Evolutionary conservation across 2,329 filamentous ascomycete species (phyloP), one percentile per base, ranked within the genome.

Genomic region (Hymenoscyphus scutula): DNA sequence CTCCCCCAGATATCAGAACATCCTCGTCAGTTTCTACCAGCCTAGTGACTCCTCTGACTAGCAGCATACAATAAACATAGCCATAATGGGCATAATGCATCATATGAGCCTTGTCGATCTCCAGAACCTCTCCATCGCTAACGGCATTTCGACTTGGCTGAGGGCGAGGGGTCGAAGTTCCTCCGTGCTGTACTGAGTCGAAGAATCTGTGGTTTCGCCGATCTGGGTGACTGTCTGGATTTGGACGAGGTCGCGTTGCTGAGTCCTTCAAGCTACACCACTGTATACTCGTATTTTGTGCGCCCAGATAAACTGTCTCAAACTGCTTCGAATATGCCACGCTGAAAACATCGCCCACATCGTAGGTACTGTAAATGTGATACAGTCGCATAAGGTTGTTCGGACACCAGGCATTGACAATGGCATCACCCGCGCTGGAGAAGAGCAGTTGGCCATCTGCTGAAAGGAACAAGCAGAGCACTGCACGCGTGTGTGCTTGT

Each of bases 291-390:
- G 92, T 95, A 73, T 98, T 97, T 74, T 98, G 95, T 0, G 92
- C 91, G 62, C 95, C 95, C 53, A 97, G 84, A 75, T 97, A 98
- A 3, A 97, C 83, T 0, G 90, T 96, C 68, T 94, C 85, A 70
- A 91, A 82, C 68, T 87, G 83, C 6, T 86, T 79, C 3, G 92
- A 97, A 76, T 96, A 97, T 1, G 89, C 89, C n/a, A 97, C 88
- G 69, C 92, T 96, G 75, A 98, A 98, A 63, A 99, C 87, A 77
- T 99, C 95, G 64, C 95, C 95, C 48, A 97, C 90, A 70, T 98
- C 95, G 76, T 96, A 94, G 56, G 89, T 89, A 66, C 92, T 96
- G 79, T 96, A 96, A 65, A 98, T 90, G 66, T 95, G 92, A 78
- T 93, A 95, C 0, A 95, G 81, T 30, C 90, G 87, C 61, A 83